phyloP scores from a whole-genome alignment of 805 yeast genomes.

The Starmerella cellae region DNA sequence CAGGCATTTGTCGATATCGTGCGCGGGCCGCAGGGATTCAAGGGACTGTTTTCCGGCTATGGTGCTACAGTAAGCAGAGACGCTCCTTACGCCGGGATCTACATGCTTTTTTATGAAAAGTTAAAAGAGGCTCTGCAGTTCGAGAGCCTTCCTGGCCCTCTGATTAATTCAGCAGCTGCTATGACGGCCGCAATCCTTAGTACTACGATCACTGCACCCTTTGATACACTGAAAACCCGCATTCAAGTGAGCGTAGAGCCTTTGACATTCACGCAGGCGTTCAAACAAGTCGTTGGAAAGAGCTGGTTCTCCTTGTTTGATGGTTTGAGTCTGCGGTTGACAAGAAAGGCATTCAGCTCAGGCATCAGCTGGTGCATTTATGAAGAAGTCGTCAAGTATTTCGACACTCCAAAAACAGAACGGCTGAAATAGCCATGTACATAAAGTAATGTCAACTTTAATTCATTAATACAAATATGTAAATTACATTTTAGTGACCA shows the following conservation, averaged over 20 bases:
- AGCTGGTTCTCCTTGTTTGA: constrained; percentile 41
- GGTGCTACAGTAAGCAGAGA: constrained; percentile 80
- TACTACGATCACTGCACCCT: constrained; percentile 83
- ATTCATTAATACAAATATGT: too few relatives aligned
- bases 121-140: constrained; percentile 46
- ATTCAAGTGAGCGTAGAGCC: constrained; percentile 45
- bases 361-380: constrained; percentile 96
- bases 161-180: constrained; percentile 66
- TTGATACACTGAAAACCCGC: constrained; percentile 84
- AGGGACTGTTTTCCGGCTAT: constrained; percentile 76
- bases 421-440: too few relatives aligned
- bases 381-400: constrained; percentile 56
- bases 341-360: constrained; percentile 79
- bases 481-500: too few relatives aligned
- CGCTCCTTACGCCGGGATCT: constrained; percentile 93
- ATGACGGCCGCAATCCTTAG: constrained; percentile 63
- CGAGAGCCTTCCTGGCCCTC: constrained; percentile 24
- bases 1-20: constrained; percentile 51
- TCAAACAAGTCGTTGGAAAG: background rate
- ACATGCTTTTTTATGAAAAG: constrained; percentile 72
- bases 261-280: constrained; percentile 6
- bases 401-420: too few relatives aligned
- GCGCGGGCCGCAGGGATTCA: constrained; percentile 34
- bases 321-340: constrained; percentile 68
- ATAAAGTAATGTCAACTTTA: too few relatives aligned